Evolutionary conservation across 2,329 filamentous ascomycete genomes (phyloP).

Genomic region (Cryphonectria radicalis): DNA sequence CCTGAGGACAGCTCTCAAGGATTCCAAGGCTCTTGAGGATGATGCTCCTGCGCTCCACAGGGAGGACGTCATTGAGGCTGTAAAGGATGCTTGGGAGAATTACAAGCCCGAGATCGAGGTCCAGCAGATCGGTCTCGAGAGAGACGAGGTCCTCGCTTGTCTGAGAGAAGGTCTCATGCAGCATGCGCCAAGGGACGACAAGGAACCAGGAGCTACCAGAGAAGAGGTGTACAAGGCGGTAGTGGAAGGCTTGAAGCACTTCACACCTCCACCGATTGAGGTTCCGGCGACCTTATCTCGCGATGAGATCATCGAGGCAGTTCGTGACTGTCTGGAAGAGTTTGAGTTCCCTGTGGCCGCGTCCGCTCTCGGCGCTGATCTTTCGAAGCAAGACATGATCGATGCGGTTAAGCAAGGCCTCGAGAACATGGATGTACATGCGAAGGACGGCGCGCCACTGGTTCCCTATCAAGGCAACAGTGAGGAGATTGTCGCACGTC

Average conservation of each 20-base stretch:
- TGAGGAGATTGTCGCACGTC: conserved; percentile 56
- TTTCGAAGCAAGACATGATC: conserved; percentile 66
- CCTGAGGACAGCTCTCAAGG: conserved; percentile 74
- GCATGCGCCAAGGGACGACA: conserved; percentile 62
- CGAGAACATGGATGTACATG: conserved; percentile 34
- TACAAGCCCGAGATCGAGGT: conserved; percentile 94
- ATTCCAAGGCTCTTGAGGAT: conserved; percentile 57
- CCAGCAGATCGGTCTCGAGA: conserved; percentile 86
- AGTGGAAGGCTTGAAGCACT: conserved; percentile 82
- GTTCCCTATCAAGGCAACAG: conserved; percentile 42
- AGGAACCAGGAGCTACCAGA: conserved; percentile 66
- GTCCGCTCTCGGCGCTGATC: conserved; percentile 56
- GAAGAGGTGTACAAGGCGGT: conserved; percentile 87
- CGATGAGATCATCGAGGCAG: conserved; percentile 82
- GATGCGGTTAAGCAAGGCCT: conserved; percentile 61
- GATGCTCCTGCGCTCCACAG: conserved; percentile 62
- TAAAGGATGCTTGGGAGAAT: conserved; percentile 89
- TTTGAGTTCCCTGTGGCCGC: conserved; percentile 74
- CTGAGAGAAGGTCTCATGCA: conserved; percentile 84
- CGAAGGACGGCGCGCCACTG: conserved; percentile 21
- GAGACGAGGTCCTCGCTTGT: conserved; percentile 86
- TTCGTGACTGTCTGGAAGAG: conserved; percentile 84
- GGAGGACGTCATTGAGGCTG: conserved; percentile 84
- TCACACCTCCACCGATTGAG: conserved; percentile 73
- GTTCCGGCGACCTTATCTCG: conserved; percentile 71